Evolutionary conservation across 176 grass and related monocot genomes (phyloP).

Genomic region (Tillandsia fasciculata): DNA sequence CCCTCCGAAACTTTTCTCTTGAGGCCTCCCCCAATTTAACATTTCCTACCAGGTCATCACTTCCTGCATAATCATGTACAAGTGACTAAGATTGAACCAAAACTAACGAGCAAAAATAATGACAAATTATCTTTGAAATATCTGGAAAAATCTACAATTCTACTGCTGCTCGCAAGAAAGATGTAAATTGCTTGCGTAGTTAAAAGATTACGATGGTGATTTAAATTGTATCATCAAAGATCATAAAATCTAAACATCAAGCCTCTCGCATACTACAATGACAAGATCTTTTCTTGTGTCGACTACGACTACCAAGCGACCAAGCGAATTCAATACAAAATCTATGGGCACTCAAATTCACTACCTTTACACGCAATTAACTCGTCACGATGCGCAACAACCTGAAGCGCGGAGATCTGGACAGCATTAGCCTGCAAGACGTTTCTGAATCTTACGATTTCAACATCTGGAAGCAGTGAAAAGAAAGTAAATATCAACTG

Average conservation of each 20-base stretch:
- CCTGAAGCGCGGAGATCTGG: constrained; percentile 31
- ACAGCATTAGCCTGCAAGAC: constrained; percentile 43
- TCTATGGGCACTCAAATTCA: neutral
- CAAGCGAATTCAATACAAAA: neutral
- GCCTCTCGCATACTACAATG: too few species aligned
- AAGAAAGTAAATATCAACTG: neutral
- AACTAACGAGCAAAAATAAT: neutral
- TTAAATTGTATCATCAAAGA: too few species aligned
- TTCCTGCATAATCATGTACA: constrained; percentile 18
- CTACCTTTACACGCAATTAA: constrained; percentile 31
- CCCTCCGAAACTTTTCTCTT: constrained; percentile 46
- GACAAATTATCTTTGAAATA: neutral
- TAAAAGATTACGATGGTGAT: too few species aligned
- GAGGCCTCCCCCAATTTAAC: constrained; percentile 30
- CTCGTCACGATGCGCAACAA: constrained; percentile 32
- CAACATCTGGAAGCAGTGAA: constrained; percentile 44
- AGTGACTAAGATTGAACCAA: constrained; percentile 9
- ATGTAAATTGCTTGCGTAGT: too few species aligned
- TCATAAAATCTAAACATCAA: too few species aligned
- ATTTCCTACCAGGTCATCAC: constrained; percentile 18
- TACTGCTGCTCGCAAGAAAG: too few species aligned
- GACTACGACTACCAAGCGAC: neutral
- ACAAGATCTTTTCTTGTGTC: neutral
- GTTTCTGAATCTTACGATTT: constrained; percentile 52
- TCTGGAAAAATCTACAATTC: too few species aligned